A percentile compares a stretch with the other conserved stretches of the same genome.
Conservation (phyloP, 495 filamentous ascomycete genomes). For the Baudoinia panamericana region DNA sequence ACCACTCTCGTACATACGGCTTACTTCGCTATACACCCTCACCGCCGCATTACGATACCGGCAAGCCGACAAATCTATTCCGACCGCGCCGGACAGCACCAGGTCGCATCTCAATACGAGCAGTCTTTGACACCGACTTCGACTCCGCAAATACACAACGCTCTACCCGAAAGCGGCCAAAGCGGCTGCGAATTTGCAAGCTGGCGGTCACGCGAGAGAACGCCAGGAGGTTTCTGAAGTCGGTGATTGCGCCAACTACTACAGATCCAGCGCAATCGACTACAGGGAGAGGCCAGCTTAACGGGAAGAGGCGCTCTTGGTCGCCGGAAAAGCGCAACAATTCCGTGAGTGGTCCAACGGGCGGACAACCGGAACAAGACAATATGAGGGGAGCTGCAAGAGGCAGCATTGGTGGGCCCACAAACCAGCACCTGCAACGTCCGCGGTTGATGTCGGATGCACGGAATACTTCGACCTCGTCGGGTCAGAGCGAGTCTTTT, state of each 20-base stretch:
- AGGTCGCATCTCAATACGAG: slow-evolving; percentile 7
- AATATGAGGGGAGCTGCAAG: slow-evolving; percentile 13
- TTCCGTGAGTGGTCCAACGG: slow-evolving; percentile 1
- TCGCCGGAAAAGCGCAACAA: slow-evolving; percentile 9
- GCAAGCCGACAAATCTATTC: slow-evolving; percentile 7
- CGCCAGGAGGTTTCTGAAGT: slow-evolving; percentile 34
- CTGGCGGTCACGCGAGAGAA: slow-evolving; percentile 34
- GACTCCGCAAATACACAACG: not conserved
- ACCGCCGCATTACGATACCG: not conserved
- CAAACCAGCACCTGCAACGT: slow-evolving; percentile 5
- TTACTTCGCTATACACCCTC: slow-evolving; percentile 8
- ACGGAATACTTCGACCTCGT: not conserved
- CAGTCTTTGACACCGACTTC: not conserved
- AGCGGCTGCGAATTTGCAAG: slow-evolving; percentile 20
- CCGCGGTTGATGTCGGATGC: slow-evolving; percentile 11
- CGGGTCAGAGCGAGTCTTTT: not conserved
- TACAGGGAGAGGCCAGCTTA: slow-evolving; percentile 5
- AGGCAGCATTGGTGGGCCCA: slow-evolving; percentile 13
- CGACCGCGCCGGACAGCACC: slow-evolving; percentile 12
- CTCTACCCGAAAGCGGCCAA: not conserved
- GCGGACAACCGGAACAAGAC: slow-evolving; percentile 1
- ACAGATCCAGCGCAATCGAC: slow-evolving; percentile 2
- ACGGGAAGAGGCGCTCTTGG: slow-evolving; percentile 17
- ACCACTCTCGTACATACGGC: slow-evolving; percentile 6
- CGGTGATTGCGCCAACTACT: slow-evolving; percentile 25